Percentiles rank a stretch among this genome's conserved stretches.
phyloP scores from a whole-genome alignment of 202 grass and related monocot species.

The Brachypodium distachyon region DNA sequence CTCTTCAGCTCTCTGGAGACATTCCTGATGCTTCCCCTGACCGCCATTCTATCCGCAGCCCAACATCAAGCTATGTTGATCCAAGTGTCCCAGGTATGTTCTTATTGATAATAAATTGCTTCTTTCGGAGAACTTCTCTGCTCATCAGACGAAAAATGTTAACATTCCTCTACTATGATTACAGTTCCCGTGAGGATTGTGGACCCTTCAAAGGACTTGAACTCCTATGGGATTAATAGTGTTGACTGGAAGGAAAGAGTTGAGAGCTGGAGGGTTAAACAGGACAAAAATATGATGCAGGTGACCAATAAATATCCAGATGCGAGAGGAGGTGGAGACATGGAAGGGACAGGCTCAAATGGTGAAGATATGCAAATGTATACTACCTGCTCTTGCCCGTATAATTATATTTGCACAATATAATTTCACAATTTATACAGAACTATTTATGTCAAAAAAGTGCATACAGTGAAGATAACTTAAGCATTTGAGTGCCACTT shows the following conservation, averaged over 20 bases:
- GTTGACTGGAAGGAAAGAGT: slow-evolving; percentile 99
- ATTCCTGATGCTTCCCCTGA: slow-evolving; percentile 95
- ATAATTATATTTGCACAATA: too few species aligned
- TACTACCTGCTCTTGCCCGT: not conserved
- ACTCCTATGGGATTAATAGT: slow-evolving; percentile 78
- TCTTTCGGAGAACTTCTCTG: not conserved
- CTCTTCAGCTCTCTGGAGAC: slow-evolving; percentile 73
- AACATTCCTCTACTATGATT: slow-evolving; percentile 37
- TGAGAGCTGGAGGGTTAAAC: slow-evolving; percentile 92
- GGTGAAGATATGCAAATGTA: slow-evolving; percentile 99
- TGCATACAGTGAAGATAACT: not conserved
- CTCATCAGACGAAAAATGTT: not conserved
- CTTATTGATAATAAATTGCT: not conserved
- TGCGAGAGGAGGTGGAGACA: slow-evolving; percentile 88
- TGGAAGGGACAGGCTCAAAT: slow-evolving; percentile 95
- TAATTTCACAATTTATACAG: too few species aligned
- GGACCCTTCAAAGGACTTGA: slow-evolving; percentile 94
- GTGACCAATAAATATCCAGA: slow-evolving; percentile 86
- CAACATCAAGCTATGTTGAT: slow-evolving; percentile 89
- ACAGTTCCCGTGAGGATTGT: slow-evolving; percentile 99
- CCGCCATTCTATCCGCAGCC: slow-evolving; percentile 91
- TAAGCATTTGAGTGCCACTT: not conserved
- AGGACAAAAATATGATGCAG: slow-evolving; percentile 93
- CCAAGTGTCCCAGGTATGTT: slow-evolving; percentile 84
- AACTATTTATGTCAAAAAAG: too few species aligned